Evolutionary conservation across 106 monocot genomes (phyloP).

Genomic region (Acorus gramineus): DNA sequence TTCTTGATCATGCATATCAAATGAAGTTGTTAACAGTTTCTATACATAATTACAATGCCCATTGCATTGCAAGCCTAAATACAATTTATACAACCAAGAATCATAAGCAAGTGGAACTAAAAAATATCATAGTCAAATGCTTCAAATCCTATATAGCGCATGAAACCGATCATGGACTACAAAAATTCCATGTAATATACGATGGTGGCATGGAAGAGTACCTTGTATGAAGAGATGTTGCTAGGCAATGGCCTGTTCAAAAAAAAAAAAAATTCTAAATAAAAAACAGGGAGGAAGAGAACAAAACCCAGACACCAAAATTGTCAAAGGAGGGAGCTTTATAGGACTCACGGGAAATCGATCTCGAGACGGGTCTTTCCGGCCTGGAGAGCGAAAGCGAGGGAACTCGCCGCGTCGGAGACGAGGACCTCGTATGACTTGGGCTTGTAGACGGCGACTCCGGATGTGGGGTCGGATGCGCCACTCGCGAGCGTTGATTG

Average conservation of each 20-base stretch:
- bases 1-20: no score
- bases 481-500: background rate
- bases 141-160: no score
- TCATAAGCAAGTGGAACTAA: no score
- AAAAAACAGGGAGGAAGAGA: background rate
- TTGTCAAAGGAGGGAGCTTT: background rate
- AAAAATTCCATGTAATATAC: background rate
- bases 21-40: no score
- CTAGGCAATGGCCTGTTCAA: slow-evolving; percentile 75
- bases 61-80: no score
- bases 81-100: no score
- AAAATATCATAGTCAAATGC: no score
- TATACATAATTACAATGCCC: no score
- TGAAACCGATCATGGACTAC: background rate
- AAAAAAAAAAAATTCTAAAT: background rate
- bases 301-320: background rate
- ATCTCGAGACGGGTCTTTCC: slow-evolving; percentile 94
- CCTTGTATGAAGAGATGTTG: slow-evolving; percentile 91
- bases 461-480: slow-evolving; percentile 25
- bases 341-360: slow-evolving; percentile 77
- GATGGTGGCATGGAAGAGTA: slow-evolving; percentile 9
- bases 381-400: slow-evolving; percentile 60
- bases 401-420: slow-evolving; percentile 67
- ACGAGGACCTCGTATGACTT: slow-evolving; percentile 83
- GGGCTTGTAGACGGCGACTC: slow-evolving; percentile 88